phyloP scores from a whole-genome alignment of 164 flowering plant genomes.

The Annona squamosa region DNA sequence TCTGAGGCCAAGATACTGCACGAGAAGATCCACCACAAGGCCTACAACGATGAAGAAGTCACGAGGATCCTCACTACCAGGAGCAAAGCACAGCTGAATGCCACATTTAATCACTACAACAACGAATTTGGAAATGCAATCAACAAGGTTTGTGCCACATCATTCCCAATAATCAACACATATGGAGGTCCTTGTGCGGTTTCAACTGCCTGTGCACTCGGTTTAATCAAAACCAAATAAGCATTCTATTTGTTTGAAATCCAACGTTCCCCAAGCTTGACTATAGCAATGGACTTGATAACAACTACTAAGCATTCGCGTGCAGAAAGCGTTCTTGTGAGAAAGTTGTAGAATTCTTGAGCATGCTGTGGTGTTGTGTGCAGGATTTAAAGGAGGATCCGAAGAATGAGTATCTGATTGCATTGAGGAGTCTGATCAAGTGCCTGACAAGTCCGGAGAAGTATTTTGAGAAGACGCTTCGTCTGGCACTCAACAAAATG shows the following conservation, averaged over 20 bases:
- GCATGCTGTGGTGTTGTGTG: no score
- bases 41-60: conserved; percentile 55
- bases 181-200: no score
- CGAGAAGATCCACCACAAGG: conserved; percentile 44
- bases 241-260: no score
- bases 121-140: conserved; percentile 52
- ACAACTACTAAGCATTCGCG: no score
- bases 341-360: no score
- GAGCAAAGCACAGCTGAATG: conserved; percentile 82
- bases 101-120: conserved; percentile 68
- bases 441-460: conserved; percentile 57
- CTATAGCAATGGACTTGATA: not conserved
- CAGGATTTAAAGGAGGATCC: conserved; percentile 57
- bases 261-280: not conserved
- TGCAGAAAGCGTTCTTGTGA: no score
- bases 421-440: conserved; percentile 40
- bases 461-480: conserved; percentile 55
- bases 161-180: not conserved
- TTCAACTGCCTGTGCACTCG: no score
- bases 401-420: conserved; percentile 33
- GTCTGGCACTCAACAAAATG: conserved; percentile 43
- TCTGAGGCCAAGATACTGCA: conserved; percentile 66
- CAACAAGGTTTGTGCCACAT: conserved; percentile 36
- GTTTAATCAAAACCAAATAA: no score
- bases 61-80: conserved; percentile 69